phyloP scores from a whole-genome alignment of 129 eudicot genomes.

The Flaveria bidentis region DNA sequence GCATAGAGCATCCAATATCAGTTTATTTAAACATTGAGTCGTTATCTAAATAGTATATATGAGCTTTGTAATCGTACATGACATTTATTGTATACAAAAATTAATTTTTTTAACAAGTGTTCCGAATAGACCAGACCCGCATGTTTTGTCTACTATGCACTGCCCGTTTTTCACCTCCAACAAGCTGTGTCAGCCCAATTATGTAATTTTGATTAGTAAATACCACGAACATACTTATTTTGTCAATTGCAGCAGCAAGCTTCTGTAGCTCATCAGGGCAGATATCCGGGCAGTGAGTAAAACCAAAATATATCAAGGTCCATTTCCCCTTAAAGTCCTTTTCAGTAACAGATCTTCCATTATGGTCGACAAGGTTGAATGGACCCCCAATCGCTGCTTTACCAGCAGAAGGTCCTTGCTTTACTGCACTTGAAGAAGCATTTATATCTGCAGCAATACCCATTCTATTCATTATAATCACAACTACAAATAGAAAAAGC shows the following conservation, averaged over 20 bases:
- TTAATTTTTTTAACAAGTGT: not conserved
- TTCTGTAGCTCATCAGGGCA: slow-evolving; percentile 94
- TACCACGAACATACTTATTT: slow-evolving; percentile 63
- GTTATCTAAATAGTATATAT: not conserved
- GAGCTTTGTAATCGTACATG: not conserved
- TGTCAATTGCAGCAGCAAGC: slow-evolving; percentile 83
- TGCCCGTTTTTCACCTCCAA: not conserved
- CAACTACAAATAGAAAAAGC: not conserved
- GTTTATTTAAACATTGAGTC: not conserved
- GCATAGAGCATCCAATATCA: not conserved
- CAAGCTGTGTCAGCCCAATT: not conserved
- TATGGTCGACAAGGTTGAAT: slow-evolving; percentile 78
- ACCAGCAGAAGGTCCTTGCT: slow-evolving; percentile 90
- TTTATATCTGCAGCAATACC: slow-evolving; percentile 58
- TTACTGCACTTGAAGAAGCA: slow-evolving; percentile 61
- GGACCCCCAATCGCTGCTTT: slow-evolving; percentile 96
- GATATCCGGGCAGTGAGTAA: slow-evolving; percentile 96
- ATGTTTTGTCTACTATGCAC: not conserved
- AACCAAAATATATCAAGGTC: slow-evolving; percentile 84
- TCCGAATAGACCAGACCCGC: not conserved
- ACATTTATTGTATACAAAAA: not conserved
- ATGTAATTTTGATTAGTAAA: not conserved
- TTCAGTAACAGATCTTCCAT: slow-evolving; percentile 82
- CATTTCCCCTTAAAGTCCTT: slow-evolving; percentile 81
- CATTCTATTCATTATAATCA: slow-evolving; percentile 5